A percentile compares a stretch with the other conserved stretches of the same genome.
Evolutionary conservation across 2,329 filamentous ascomycete genomes (phyloP).

Genomic region (Aspergillus proliferans): DNA sequence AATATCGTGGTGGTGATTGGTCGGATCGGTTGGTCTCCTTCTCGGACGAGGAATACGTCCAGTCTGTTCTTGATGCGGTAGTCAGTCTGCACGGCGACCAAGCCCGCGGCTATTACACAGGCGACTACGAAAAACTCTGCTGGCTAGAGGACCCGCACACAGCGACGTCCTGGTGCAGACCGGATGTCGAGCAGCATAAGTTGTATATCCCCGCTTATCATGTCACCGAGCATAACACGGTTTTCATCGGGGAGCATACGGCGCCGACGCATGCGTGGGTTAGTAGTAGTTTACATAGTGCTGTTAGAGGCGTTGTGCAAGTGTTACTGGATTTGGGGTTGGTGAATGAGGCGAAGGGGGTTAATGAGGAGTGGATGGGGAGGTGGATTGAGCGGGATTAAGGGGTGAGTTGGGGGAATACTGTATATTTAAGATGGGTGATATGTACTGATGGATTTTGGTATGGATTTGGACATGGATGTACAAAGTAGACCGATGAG

Average conservation of each 20-base stretch:
- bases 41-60: conserved; percentile 21
- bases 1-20: conserved; percentile 27
- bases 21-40: conserved; percentile 26
- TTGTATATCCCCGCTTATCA: conserved; percentile 30
- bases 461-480: too few relatives aligned
- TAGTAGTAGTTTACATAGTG: conserved; percentile 24
- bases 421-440: too few relatives aligned
- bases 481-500: too few relatives aligned
- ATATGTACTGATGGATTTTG: too few relatives aligned
- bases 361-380: conserved; percentile 61
- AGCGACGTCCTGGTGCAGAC: conserved; percentile 24
- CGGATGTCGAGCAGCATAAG: conserved; percentile 26
- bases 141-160: conserved; percentile 27
- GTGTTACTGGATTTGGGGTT: conserved; percentile 50
- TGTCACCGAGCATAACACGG: conserved; percentile 27
- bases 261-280: conserved; percentile 31
- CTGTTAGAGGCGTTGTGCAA: conserved; percentile 25
- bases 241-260: conserved; percentile 33
- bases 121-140: conserved; percentile 27
- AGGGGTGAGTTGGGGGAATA: background rate
- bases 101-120: conserved; percentile 23
- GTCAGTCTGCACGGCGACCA: conserved; percentile 23
- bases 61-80: conserved; percentile 22
- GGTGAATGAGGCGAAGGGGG: conserved; percentile 62
- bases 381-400: conserved; percentile 48